Percentiles rank a stretch among this genome's conserved stretches.
phyloP scores from a whole-genome alignment of 75 land plant genomes.

The Azolla pinnata region DNA sequence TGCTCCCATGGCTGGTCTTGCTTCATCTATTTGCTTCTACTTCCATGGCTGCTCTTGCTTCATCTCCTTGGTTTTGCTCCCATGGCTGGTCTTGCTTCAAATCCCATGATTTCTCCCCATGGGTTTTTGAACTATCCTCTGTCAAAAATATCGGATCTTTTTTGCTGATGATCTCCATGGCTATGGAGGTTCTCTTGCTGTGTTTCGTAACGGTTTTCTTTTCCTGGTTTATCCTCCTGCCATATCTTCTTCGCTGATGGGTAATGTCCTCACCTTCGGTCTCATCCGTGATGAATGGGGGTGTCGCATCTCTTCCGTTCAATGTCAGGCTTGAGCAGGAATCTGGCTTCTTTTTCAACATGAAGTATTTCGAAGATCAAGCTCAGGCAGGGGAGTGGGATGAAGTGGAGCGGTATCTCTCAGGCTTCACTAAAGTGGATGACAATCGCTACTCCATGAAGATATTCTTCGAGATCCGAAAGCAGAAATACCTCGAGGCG shows the following conservation, averaged over 20 bases:
- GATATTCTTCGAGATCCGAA: conserved; percentile 43
- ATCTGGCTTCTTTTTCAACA: conserved; percentile 41
- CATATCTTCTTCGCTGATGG: too few species aligned
- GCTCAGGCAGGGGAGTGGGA: conserved; percentile 43
- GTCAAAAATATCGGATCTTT: not conserved
- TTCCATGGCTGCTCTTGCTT: too few species aligned
- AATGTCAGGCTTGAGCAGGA: conserved; percentile 38
- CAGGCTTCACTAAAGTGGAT: conserved; percentile 43
- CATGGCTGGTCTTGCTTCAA: too few species aligned
- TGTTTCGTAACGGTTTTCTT: not conserved
- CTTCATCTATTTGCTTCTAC: too few species aligned
- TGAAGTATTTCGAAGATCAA: conserved; percentile 45
- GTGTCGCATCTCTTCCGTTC: not conserved
- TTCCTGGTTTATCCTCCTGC: too few species aligned
- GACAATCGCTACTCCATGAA: conserved; percentile 49
- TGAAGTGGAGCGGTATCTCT: conserved; percentile 36
- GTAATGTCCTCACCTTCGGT: not conserved
- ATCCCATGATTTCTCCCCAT: too few species aligned
- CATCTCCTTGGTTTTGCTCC: too few species aligned
- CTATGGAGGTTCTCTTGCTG: not conserved
- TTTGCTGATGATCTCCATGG: not conserved
- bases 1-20: too few species aligned
- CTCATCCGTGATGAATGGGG: not conserved
- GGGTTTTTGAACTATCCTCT: too few species aligned
- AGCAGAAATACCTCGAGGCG: conserved; percentile 44